Conservation (phyloP, 192 early-diverging fungal species). For the Backusella psychrophila region DNA sequence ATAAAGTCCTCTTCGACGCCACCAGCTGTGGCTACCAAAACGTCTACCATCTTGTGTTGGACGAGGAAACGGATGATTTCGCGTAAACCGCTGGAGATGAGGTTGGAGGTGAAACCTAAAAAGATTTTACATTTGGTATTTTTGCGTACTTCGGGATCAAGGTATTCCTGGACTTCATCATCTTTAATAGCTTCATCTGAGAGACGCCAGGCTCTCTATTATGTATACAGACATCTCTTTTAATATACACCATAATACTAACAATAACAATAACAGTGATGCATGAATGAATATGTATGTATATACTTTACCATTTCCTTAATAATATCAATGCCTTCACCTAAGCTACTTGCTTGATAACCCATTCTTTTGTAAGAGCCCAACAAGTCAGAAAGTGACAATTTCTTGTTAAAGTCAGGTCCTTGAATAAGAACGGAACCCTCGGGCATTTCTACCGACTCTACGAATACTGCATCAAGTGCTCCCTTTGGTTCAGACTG, state of each 20-base stretch:
- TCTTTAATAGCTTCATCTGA: conserved; percentile 78
- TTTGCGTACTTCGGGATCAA: conserved; percentile 59
- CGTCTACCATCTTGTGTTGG: conserved; percentile 86
- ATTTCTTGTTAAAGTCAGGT: conserved; percentile 90
- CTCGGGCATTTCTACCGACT: conserved; percentile 69
- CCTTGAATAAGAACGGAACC: conserved; percentile 68
- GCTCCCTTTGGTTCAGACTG: conserved; percentile 36
- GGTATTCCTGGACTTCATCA: conserved; percentile 58
- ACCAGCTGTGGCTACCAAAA: conserved; percentile 90
- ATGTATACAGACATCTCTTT: not conserved
- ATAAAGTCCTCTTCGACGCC: conserved; percentile 99
- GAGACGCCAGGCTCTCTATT: conserved; percentile 73
- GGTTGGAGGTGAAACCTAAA: conserved; percentile 96
- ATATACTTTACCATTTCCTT: conserved; percentile 77
- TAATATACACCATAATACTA: not conserved
- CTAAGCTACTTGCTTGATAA: conserved; percentile 91
- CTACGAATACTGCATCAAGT: conserved; percentile 62
- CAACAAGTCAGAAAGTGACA: conserved; percentile 75
- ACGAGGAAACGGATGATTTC: conserved; percentile 90
- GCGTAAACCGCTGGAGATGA: conserved; percentile 92
- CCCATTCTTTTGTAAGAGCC: conserved; percentile 75
- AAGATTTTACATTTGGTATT: conserved; percentile 94
- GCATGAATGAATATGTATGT: not conserved
- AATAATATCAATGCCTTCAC: conserved; percentile 86
- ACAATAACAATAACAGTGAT: not conserved